phyloP scores from a whole-genome alignment of 352 stramenopile genomes.

The Pythium insidiosum region DNA sequence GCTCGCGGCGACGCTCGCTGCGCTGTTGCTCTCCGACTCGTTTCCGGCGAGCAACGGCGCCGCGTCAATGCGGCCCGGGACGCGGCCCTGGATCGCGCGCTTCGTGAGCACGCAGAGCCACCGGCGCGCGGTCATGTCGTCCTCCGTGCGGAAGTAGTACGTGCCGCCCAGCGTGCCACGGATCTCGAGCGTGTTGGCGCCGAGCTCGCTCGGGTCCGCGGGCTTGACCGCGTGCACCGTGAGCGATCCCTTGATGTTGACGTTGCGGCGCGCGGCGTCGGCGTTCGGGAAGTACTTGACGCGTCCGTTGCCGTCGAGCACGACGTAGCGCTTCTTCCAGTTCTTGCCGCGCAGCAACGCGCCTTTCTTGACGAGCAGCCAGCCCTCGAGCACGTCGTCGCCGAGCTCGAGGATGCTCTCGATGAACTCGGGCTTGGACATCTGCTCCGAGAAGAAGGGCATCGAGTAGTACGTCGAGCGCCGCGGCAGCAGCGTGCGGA shows the following conservation, averaged over 20 bases:
- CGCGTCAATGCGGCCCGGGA: conserved; percentile 59
- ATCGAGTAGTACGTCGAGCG: conserved; percentile 69
- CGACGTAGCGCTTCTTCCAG: conserved; percentile 82
- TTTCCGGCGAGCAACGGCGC: conserved; percentile 32
- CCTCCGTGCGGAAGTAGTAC: conserved; percentile 76
- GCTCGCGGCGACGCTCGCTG: background rate
- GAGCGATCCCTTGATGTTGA: conserved; percentile 70
- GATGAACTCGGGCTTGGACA: conserved; percentile 66
- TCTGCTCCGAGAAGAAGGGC: conserved; percentile 70
- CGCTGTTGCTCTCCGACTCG: background rate
- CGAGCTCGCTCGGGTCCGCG: conserved; percentile 61
- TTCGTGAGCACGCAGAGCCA: conserved; percentile 81
- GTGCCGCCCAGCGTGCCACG: conserved; percentile 65
- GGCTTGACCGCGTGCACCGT: conserved; percentile 72
- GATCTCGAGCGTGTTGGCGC: conserved; percentile 69
- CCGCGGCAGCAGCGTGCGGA: conserved; percentile 38
- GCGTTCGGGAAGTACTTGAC: conserved; percentile 79
- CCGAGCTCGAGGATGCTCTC: conserved; percentile 58
- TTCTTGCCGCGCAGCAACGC: conserved; percentile 56
- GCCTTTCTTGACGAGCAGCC: conserved; percentile 74
- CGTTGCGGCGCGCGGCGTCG: conserved; percentile 65
- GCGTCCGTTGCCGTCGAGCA: conserved; percentile 61
- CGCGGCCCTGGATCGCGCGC: conserved; percentile 64
- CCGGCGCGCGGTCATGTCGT: conserved; percentile 65
- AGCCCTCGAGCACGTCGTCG: conserved; percentile 60